Conservation (phyloP, 352 stramenopile genomes). For the Phytophthora tubulina region DNA sequence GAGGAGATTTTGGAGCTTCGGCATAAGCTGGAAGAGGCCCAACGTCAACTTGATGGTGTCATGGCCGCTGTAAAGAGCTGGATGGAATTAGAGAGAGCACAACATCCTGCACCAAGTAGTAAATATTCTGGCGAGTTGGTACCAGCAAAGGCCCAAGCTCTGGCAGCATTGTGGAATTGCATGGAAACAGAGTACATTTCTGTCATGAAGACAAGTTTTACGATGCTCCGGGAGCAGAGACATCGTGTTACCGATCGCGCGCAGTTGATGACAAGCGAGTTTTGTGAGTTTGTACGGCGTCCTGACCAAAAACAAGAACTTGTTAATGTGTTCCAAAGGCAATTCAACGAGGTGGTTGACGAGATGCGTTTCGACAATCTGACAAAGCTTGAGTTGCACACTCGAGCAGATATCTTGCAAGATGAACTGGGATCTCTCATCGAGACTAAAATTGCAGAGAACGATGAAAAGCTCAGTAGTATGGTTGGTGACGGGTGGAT, state of each 20-base stretch:
- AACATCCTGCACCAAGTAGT: constrained; percentile 4
- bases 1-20: constrained; percentile 71
- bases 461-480: constrained; percentile 57
- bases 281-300: constrained; percentile 68
- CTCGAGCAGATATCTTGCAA: constrained; percentile 75
- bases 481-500: constrained; percentile 65
- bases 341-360: constrained; percentile 84
- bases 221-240: constrained; percentile 49
- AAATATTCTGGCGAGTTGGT: constrained; percentile 48
- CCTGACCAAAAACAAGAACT: constrained; percentile 72
- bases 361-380: constrained; percentile 87
- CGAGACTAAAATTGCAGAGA: constrained; percentile 50
- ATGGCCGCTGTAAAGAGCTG: constrained; percentile 33
- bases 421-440: constrained; percentile 66
- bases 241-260: constrained; percentile 37
- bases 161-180: constrained; percentile 61
- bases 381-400: constrained; percentile 86
- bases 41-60: constrained; percentile 47
- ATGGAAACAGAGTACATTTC: constrained; percentile 67
- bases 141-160: constrained; percentile 40
- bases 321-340: constrained; percentile 73
- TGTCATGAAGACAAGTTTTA: constrained; percentile 59
- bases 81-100: constrained; percentile 30
- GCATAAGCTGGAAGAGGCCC: constrained; percentile 43
- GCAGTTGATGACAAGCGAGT: constrained; percentile 49